Evolutionary conservation across 225 moss, liverwort and hornwort species (phyloP).

Genomic region (Anthoceros angustus): DNA sequence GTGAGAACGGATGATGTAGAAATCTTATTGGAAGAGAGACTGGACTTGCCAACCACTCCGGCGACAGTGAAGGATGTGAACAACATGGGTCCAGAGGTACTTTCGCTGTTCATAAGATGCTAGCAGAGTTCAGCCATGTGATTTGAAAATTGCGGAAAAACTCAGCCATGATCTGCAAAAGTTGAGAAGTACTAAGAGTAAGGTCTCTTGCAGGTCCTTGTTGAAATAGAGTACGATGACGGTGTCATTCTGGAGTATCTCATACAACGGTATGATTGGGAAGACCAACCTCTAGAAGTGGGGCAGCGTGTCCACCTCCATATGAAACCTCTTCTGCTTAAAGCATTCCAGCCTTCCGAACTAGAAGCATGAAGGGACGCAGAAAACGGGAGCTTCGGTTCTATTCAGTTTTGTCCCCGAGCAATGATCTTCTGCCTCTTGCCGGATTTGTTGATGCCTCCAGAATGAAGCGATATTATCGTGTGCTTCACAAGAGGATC

Average conservation of each 20-base stretch:
- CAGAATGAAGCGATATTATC: too few species aligned
- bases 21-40: slow-evolving; percentile 20
- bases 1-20: slow-evolving; percentile 19
- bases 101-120: not conserved
- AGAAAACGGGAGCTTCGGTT: not conserved
- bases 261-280: slow-evolving; percentile 22
- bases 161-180: not conserved
- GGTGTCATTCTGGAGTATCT: slow-evolving; percentile 16
- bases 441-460: not conserved
- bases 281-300: slow-evolving; percentile 18
- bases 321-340: slow-evolving; percentile 17
- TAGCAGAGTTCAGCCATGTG: not conserved
- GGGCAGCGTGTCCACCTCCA: slow-evolving; percentile 24
- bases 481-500: too few species aligned
- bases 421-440: not conserved
- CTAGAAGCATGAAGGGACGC: slow-evolving; percentile 7
- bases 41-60: slow-evolving; percentile 20
- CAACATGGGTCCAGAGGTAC: slow-evolving; percentile 20
- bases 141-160: not conserved
- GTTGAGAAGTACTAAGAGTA: not conserved
- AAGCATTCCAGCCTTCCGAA: slow-evolving; percentile 14
- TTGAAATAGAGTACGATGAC: slow-evolving; percentile 19
- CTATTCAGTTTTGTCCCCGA: not conserved
- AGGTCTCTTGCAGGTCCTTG: slow-evolving; percentile 9
- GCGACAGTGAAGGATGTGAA: slow-evolving; percentile 19